Evolutionary conservation across 2,329 filamentous ascomycete genomes (phyloP), one percentile per base, ranked within the genome.

Genomic region (Xylariaceae sp.): DNA sequence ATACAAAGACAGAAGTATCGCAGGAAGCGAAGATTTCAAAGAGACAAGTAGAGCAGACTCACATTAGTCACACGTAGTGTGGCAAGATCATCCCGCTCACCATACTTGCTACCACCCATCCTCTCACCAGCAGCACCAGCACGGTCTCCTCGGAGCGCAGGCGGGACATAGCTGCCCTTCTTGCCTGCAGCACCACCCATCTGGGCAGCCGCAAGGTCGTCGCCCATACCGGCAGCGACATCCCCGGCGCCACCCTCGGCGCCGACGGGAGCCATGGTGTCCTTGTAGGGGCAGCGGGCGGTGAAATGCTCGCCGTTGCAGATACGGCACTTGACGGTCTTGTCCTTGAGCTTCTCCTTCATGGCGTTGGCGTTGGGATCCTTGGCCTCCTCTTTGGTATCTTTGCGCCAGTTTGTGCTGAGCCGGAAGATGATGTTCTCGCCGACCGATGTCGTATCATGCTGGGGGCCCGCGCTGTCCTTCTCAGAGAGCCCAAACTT

Each of bases 321-420:
- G 73, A 99, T 97, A 83, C 94, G 89, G 78, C 94, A 99, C 84
- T 97, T 97, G 82, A 99, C 95, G 81, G 97, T 95, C 85, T 97
- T 96, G 80, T 97, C 92, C 85, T 94, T 96, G 70, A 97, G 82
- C 79, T 90, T 88, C 71, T 87, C 84, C 78, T 89, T 89, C 78
- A 88, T 83, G 67, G 81, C 81, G 76, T 88, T 85, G 67, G 88
- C 86, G 74, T 90, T 88, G 69, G 82, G 77, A 67, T 86, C 85
- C 71, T 85, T 84, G 77, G 85, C 83, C 77, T 93, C 89, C 72
- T 89, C 89, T 77, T 91, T 90, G 72, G 88, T 87, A 64, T 90
- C 90, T 70, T 89, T 86, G 80, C 92, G 93, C 92, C 92, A 99
- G 82, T 95, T 96, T 67, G 90, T 84, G 72, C 86, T 89, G 32